Percentiles rank a stretch among this genome's conserved stretches.
These are phyloP conservation scores for Lachancea nothofagi DNA, from an alignment of 805 yeast genomes.

Conservation along the genomic window DNA sequence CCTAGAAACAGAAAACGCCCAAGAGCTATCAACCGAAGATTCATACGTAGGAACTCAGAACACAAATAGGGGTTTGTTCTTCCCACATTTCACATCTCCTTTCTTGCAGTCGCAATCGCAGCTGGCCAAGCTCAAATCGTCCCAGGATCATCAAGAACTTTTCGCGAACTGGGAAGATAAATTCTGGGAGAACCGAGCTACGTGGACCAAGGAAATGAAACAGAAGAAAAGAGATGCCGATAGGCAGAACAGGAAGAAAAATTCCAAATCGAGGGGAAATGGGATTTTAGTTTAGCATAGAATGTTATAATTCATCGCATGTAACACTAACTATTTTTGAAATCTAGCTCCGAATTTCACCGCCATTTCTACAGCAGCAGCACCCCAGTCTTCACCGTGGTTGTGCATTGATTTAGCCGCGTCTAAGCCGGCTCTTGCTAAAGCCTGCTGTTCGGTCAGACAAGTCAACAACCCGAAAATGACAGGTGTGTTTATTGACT, in stretches of 20 bases:
- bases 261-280: conserved; percentile 9
- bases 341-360: conserved; percentile 35
- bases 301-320: too few relatives aligned
- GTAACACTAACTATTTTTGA: conserved; percentile 5
- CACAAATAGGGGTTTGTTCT: conserved; percentile 55
- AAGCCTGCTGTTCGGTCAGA: conserved; percentile 89
- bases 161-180: conserved; percentile 58
- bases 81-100: conserved; percentile 80
- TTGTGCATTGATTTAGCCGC: conserved; percentile 64
- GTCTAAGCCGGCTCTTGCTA: conserved; percentile 85
- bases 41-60: conserved; percentile 20
- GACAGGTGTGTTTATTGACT: conserved; percentile 65
- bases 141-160: conserved; percentile 30
- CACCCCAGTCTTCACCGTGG: conserved; percentile 98
- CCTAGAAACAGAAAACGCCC: conserved; percentile 19
- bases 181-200: conserved; percentile 82
- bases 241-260: conserved; percentile 48
- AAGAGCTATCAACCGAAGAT: conserved; percentile 13
- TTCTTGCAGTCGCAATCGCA: conserved; percentile 83
- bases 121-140: conserved; percentile 43
- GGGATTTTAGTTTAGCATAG: conserved; percentile 3
- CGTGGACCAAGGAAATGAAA: conserved; percentile 68
- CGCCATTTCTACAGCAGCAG: conserved; percentile 97
- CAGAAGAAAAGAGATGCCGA: conserved; percentile 68
- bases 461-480: conserved; percentile 93